Evolutionary conservation across 305 asterid genomes (phyloP), one percentile per base, ranked within the genome.

Genomic region (Lippia alba): DNA sequence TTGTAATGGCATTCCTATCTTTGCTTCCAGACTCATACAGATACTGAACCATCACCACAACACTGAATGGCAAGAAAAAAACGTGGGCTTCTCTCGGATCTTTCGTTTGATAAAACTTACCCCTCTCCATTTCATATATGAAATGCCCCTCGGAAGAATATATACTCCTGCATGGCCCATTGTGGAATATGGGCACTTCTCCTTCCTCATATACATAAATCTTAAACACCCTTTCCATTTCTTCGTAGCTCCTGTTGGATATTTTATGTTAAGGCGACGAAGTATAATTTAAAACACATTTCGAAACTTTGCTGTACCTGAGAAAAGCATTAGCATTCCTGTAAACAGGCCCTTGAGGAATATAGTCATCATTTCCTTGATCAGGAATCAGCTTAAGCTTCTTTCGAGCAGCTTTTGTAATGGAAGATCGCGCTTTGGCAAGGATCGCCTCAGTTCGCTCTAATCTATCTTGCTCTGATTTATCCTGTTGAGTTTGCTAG

Each of bases 131-230:
- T 70, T 89, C 91, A 51, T 89, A 74, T 8, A 89, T 89, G 77
- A 91, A 91, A 50, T 90, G 82, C 14, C 97, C 97, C 76, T 91
- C 97, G 0, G 86, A 82, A 6, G 97, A 82, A 78, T 91, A 91
- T 82, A 91, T 89, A 77, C 90, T 87, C 67, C 76, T 56, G 64
- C 97, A 91, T 0, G 96, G 96, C 1, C 97, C 96, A 45, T 74
- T 69, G 72, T 89, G 96, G 86, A 89, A 86, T 18, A 91, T 57
- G 5, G 97, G 97, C 5, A 76, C 81, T 46, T 91, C 94, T 6
- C 97, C 97, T 82, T 91, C 97, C 64, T 86, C 80, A 61, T 91
- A 91, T 4, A 91, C 90, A 20, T 83, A 91, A 7, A 86, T 71
- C 81, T 91, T 91, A 82, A 91, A 91, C 73, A 39, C 55, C 32